Conservation (phyloP, 495 filamentous ascomycete genomes). For the Trichocladium uniseriatum region DNA sequence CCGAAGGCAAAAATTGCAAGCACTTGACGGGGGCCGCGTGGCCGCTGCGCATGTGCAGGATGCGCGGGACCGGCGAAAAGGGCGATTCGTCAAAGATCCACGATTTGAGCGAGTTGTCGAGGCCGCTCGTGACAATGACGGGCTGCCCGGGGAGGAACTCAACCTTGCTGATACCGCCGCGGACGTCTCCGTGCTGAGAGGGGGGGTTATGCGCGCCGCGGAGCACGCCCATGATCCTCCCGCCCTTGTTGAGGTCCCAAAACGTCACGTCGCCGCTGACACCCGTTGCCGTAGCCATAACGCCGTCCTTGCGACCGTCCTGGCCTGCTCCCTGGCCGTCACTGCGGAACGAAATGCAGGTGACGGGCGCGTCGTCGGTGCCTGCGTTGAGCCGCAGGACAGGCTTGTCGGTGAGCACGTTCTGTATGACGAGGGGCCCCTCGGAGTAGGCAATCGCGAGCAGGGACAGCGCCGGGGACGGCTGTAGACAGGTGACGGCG, state of each 20-base stretch:
- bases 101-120: conserved; percentile 86
- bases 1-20: conserved; percentile 71
- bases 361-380: conserved; percentile 49
- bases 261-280: conserved; percentile 79
- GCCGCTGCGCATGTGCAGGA: conserved; percentile 73
- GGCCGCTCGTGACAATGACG: conserved; percentile 77
- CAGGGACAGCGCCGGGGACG: conserved; percentile 74
- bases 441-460: conserved; percentile 77
- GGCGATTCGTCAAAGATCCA: conserved; percentile 91
- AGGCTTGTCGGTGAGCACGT: conserved; percentile 65
- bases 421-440: conserved; percentile 68
- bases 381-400: conserved; percentile 57
- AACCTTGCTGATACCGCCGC: conserved; percentile 60
- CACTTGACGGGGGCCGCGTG: conserved; percentile 77
- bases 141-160: conserved; percentile 91
- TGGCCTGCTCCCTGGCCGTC: conserved; percentile 86
- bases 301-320: conserved; percentile 69
- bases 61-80: conserved; percentile 73
- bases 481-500: conserved; percentile 71
- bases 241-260: conserved; percentile 89
- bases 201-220: conserved; percentile 77
- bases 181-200: conserved; percentile 34
- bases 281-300: conserved; percentile 72
- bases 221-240: conserved; percentile 69
- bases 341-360: conserved; percentile 80